Evolutionary conservation across 1,284 basidiomycete species (phyloP), one percentile per base, ranked within the genome.

Genomic region (Melampsora occidentalis): DNA sequence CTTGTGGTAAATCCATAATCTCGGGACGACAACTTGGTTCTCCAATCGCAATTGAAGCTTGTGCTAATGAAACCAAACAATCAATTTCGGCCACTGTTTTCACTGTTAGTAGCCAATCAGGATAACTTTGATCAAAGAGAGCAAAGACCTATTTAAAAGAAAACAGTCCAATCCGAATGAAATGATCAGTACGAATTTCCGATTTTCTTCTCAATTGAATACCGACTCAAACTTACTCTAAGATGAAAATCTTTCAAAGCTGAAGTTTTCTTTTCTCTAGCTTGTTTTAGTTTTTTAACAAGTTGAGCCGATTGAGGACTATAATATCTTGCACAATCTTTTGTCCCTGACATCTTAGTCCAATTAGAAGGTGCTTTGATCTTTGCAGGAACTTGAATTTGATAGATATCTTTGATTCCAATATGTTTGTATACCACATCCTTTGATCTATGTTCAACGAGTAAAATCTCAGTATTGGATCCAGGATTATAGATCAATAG

Each of bases 21-120:
- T 90, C 88, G 0, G 97, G 97, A 78, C 97, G 86, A 82, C 96
- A 98, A 57, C 89, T 88, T 2, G 97, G 97, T 84, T 96, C 92
- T 62, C 94, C 95, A 69, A 99, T 88, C 14, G 93, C 92, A 46
- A 86, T 83, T 1, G 95, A 97, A 0, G 94, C 88, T 83, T 94
- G 95, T 7, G 96, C 91, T 67, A 99, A 85, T 80, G 93, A 94
- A 81, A 97, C 89, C 42, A 99, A 85, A 83, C 97, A 99, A 83
- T 99, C 97, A 31, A 99, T 85, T 84, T 85, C 97, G 89, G 69
- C 94, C 88, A 79, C 93, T 85, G 63, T 92, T 88, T 78, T 83
- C 78, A 85, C 81, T 1, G 83, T 82, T 35, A 68, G 33, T 64
- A 82, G 77, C 80, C 80, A 83, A 5, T 70, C 79, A 20, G 77